phyloP scores from a whole-genome alignment of 805 yeast genomes.

The Saccharomycopsis oosterbeekiorum region DNA sequence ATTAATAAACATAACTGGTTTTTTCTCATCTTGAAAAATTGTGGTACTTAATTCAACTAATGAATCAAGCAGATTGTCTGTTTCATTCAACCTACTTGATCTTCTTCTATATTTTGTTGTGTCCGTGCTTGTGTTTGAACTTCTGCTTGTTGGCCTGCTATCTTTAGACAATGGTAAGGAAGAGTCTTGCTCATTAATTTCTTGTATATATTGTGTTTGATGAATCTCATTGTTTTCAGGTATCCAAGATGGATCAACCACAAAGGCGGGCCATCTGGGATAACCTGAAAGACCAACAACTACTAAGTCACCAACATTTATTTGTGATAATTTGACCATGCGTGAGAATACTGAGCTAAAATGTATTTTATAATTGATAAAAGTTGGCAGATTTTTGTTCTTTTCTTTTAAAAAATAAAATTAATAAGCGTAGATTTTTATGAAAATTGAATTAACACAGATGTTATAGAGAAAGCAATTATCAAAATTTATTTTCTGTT shows the following conservation, averaged over 20 bases:
- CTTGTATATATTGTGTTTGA: background rate
- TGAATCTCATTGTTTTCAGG: slow-evolving; percentile 6
- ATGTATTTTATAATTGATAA: too few species aligned
- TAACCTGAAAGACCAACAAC: slow-evolving; percentile 12
- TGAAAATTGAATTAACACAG: too few species aligned
- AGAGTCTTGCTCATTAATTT: background rate
- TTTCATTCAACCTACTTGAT: background rate
- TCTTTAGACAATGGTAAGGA: background rate
- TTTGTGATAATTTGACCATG: slow-evolving; percentile 12
- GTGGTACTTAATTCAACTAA: background rate
- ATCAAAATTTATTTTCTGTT: too few species aligned
- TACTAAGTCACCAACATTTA: slow-evolving; percentile 13
- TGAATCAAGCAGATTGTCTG: background rate
- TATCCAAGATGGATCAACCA: slow-evolving; percentile 5
- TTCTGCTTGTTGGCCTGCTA: background rate
- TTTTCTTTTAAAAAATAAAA: too few species aligned
- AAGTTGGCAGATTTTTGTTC: too few species aligned
- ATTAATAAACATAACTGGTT: slow-evolving; percentile 16
- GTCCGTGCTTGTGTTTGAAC: background rate
- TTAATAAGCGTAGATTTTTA: background rate
- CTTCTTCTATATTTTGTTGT: background rate
- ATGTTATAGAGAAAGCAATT: too few species aligned
- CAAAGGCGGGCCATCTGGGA: slow-evolving; percentile 16
- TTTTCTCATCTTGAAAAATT: background rate
- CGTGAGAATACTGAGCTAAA: background rate